These are phyloP conservation scores for Hypomontagnella submonticulosa DNA, from an alignment of 495 filamentous ascomycete genomes.

Conservation along the genomic window DNA sequence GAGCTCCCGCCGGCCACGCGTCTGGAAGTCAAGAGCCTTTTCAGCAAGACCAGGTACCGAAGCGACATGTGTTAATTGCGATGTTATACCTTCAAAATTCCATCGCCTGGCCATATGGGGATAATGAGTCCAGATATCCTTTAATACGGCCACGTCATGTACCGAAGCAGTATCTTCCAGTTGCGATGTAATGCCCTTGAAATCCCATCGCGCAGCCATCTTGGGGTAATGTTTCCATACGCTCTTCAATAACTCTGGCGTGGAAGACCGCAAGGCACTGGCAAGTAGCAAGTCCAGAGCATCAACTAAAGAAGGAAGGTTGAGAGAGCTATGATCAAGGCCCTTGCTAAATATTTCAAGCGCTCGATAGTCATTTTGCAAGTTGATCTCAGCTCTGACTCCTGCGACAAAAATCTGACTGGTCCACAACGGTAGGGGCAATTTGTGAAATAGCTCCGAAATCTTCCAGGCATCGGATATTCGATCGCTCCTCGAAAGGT, in stretches of 20 bases:
- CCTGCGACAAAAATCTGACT: constrained; percentile 34
- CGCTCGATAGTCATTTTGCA: constrained; percentile 39
- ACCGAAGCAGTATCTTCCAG: constrained; percentile 24
- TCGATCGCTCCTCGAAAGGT: constrained; percentile 37
- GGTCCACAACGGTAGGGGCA: constrained; percentile 37
- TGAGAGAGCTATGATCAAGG: constrained; percentile 20
- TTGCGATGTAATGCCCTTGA: constrained; percentile 28
- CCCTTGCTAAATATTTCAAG: constrained; percentile 41
- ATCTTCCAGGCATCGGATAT: constrained; percentile 46
- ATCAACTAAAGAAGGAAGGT: constrained; percentile 29
- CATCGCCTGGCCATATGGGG: constrained; percentile 34
- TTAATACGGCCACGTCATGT: constrained; percentile 12
- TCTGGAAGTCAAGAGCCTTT: constrained; percentile 38
- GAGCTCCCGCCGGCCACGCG: constrained; percentile 9
- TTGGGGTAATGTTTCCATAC: constrained; percentile 41
- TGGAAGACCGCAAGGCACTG: constrained; percentile 28
- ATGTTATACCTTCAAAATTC: constrained; percentile 40
- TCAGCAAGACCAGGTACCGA: constrained; percentile 34
- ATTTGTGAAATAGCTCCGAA: constrained; percentile 43
- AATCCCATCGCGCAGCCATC: constrained; percentile 41
- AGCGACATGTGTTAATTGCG: constrained; percentile 33
- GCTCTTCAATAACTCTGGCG: constrained; percentile 22
- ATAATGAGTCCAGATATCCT: constrained; percentile 33
- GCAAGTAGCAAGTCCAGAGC: constrained; percentile 43
- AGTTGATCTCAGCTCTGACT: constrained; percentile 41